Evolutionary conservation across 805 yeast species (phyloP), one percentile per base, ranked within the genome.

Genomic region (Teunomyces tritomae): DNA sequence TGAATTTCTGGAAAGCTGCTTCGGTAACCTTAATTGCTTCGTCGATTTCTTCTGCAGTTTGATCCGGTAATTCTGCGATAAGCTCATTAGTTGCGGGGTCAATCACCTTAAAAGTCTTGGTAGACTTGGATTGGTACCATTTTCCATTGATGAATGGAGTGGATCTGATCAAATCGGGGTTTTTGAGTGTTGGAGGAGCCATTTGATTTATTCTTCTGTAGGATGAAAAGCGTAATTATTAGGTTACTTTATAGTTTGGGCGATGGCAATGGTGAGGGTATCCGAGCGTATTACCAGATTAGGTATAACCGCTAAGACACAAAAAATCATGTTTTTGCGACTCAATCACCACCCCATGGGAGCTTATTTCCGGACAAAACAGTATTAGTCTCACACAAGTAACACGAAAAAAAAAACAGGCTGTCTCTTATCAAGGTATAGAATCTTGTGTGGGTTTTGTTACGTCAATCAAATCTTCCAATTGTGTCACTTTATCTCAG

Each of bases 11-110:
- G 59, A 78, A 81, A 0, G 83, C 74, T 2, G 67, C 69, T 42
- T 61, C 62, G 2, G 84, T 80, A 39, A 63, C 65, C 43, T 77
- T 70, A 44, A 81, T 79, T 11, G 85, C 76, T 36, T 57, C 59
- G 28, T 70, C 74, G 45, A 70, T 65, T 46, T 63, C 81, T 50
- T 70, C 72, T 0, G 68, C 63, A n/a, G 70, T 59, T 45, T 68
- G 80, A 50, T 80, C 84, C 5, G 72, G 70, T 44, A 71, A 59
- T 53, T 64, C 72, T 33, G 57, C 54, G 30, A 71, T 67, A 26
- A 58, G 52, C 45, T 68, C 65, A 39, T 62, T 73, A 20, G 74
- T 70, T 2, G 76, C 76, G 1, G 77, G 77, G 50, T 71, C 74
- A 42, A 49, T 49, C 13, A 71, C 75, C 50, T 60, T 58, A 52